Evolutionary conservation across 2,329 filamentous ascomycete species (phyloP), one percentile per base, ranked within the genome.

Genomic region (Colletotrichum sp.): DNA sequence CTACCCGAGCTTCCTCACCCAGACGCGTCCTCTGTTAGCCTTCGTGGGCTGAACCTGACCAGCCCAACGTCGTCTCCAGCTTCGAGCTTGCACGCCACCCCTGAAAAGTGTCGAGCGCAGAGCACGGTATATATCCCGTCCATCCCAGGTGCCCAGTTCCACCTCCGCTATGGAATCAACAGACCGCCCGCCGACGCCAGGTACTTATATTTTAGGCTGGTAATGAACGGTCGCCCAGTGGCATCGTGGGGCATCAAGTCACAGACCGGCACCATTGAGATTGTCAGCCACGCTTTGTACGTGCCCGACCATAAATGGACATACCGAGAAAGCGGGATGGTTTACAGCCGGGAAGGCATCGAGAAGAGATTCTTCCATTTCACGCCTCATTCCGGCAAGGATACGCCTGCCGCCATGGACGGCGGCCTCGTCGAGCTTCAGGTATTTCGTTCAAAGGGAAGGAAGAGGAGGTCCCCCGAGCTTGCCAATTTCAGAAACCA

Each of bases 121-220:
- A 83, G 89, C 27, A 90, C 90, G 2, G 90, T 92, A 39, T 92
- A 92, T 78, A 86, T 92, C 15, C 89, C 90, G 3, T 91, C 90
- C 1, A 80, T 86, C 5, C 86, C 90, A 81, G 90, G 88, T 4
- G 84, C 87, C 16, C 87, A 87, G n/a, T 92, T 92, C 76, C 88
- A 86, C 78, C 81, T 92, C 57, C 85, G 86, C 34, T 92, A 91
- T 79, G 80, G 80, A 8, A 80, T 92, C 75, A 80, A 80, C 63
- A 82, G 81, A 59, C 78, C 59, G 59, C 59, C 59, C 32, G 19
- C 81, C 4, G 84, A 80, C 22, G 82, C 85, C 52, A 82, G 80
- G 69, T 88, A 86, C 77, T 80, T 91, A 12, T 90, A 89, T 82
- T 92, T 92, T 82, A 91, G 89, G 78, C 81, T 92, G 69, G 85